Percentiles rank a stretch among this genome's conserved stretches.
phyloP scores from a whole-genome alignment of 768 basidiomycete species.

The Boletus rubescentipes region DNA sequence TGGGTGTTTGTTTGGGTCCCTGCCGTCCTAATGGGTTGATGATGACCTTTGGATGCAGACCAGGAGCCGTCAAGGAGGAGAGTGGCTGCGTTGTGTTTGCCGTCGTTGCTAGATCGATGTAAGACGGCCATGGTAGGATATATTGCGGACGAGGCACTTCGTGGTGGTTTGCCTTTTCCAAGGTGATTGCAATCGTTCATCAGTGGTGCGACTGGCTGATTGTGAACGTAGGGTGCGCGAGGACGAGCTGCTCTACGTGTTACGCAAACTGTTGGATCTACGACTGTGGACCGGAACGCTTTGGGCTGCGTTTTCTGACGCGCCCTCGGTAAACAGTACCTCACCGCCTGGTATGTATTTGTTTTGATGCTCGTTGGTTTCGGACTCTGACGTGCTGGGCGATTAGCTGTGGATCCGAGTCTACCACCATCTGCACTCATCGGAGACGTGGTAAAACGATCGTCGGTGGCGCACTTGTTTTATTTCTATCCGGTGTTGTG shows the following conservation, averaged over 20 bases:
- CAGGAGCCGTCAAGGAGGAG: constrained; percentile 58
- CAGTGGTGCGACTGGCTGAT: not conserved
- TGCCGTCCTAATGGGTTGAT: not conserved
- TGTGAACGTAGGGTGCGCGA: constrained; percentile 62
- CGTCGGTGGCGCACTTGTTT: constrained; percentile 81
- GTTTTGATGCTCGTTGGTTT: not conserved
- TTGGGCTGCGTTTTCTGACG: constrained; percentile 72
- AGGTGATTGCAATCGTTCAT: constrained; percentile 45
- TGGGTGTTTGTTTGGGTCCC: constrained; percentile 23
- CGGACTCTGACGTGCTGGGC: not conserved
- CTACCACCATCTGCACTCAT: constrained; percentile 55
- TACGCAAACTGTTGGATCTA: constrained; percentile 72
- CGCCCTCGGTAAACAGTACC: constrained; percentile 53
- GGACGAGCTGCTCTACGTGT: constrained; percentile 84
- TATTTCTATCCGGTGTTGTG: constrained; percentile 80
- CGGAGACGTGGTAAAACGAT: constrained; percentile 70
- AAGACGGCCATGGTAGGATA: constrained; percentile 64
- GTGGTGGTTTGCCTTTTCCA: constrained; percentile 88
- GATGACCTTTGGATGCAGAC: constrained; percentile 41
- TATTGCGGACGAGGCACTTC: constrained; percentile 79
- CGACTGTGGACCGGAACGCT: constrained; percentile 74
- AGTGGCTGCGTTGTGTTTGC: constrained; percentile 70
- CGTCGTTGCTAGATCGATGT: constrained; percentile 77
- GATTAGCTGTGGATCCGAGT: constrained; percentile 40
- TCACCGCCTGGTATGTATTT: constrained; percentile 59